Base-by-base conservation (phyloP, 2,329 filamentous ascomycete species). In the Aspergillus niger region DNA sequence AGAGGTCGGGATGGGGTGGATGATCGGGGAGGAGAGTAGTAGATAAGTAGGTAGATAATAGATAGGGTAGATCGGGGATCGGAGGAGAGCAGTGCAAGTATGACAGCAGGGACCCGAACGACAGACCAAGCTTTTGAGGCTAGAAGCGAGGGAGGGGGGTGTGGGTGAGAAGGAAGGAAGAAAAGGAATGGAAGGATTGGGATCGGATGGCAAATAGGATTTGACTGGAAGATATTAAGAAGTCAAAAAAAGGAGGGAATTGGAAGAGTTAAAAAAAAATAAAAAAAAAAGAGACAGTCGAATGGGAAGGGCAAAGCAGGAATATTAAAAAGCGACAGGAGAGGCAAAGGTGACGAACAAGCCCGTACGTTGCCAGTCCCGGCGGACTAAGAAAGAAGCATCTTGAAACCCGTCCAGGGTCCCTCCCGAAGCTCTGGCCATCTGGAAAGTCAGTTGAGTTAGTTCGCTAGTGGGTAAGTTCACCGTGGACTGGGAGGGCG, bases 371-470 rank as follows among this genome's bases (percentile, higher is more conserved):
- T 41, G 26, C 24, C 39, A 24, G 7, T 5, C 8, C 15, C 52
- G 41, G 41, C 44, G 44, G 15, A 26, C 47, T 50, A 50, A 44
- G 55, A 60, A 55, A 59, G 39, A 57, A 61, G 58, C 62, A 68
- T 68, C 66, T 65, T 68, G 66, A 68, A 68, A 68, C 66, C 56
- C 51, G 60, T 64, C 65, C 66, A 67, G 65, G 66, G 66, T 68
- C 65, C 63, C 62, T 64, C 54, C 32, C 60, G 64, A 63, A 67
- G 65, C 65, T 67, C 65, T 66, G 65, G 62, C 64, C 65, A 67
- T 66, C 54, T 43, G 32, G 41, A 55, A 54, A 61, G 57, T 50
- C 59, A 55, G 57, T 55, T 48, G 60, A 58, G 30, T 59, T 54
- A 53, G 44, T 55, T 56, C 49, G 52, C 48, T 43, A 63, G 60